Base-by-base conservation (phyloP, 1,284 basidiomycete genomes). In the Apiotrichum sp. region DNA sequence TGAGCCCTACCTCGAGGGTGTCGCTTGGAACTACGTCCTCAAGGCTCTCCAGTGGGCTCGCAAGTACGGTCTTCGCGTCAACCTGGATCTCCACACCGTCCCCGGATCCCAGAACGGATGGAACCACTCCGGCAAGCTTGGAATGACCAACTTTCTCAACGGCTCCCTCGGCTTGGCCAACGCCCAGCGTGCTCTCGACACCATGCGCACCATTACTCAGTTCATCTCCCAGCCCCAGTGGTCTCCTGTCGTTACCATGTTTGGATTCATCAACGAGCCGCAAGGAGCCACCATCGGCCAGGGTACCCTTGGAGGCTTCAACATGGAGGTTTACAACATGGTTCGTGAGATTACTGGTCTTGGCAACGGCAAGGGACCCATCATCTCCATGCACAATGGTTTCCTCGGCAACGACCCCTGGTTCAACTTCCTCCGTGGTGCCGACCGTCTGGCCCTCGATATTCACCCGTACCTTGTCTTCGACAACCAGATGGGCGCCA, bases 211-310 rank as follows among this genome's bases (percentile, higher is more conserved):
- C 61, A 71, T 97, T 50, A 83, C 89, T 31, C 88, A 97, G 77
- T 96, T 93, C 75, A 90, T 96, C 66, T 86, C 86, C 14, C 90
- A 95, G 70, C 87, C 87, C 5, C 82, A 95, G 71, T 93, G 93
- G 65, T 67, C 78, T 56, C 81, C 88, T 69, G 88, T 93, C 39
- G 83, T 95, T 33, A 80, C 83, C n/a, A 86, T 93, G 79, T 91
- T 72, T 52, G 69, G 70, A 43, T 70, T 77, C 65, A 62, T 75
- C 66, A 77, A 77, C 60, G 75, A 77, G 58, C 74, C 74, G 44
- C 66, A 71, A 50, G 69, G 64, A 4, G 65, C 54, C 32, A 49
- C 40, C 13, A 53, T 75, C 34, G 65, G 69, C 44, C 54, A 68
- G 49, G 54, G 56, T 33, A 53, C 63, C 13, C 83, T 83, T 65